phyloP scores from a whole-genome alignment of 2,329 filamentous ascomycete genomes.

The Didymella lethalis region DNA sequence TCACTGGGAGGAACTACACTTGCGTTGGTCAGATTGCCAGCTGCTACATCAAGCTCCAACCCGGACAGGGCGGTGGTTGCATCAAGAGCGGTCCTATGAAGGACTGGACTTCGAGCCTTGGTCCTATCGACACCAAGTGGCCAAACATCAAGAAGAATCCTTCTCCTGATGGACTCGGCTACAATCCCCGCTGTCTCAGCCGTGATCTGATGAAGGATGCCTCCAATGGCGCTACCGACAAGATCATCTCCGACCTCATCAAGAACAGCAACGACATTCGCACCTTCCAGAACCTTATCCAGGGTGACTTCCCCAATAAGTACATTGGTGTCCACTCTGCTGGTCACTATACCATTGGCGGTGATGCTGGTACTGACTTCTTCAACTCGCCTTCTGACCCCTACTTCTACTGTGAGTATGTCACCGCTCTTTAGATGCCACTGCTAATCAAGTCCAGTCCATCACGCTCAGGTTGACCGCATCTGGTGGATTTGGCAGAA shows the following conservation, averaged over 20 bases:
- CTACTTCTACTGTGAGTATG: slow-evolving; percentile 49
- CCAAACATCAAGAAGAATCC: slow-evolving; percentile 44
- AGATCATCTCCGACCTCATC: slow-evolving; percentile 36
- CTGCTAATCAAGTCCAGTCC: slow-evolving; percentile 30
- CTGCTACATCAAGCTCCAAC: slow-evolving; percentile 52
- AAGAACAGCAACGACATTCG: slow-evolving; percentile 36
- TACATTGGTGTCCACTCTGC: slow-evolving; percentile 55
- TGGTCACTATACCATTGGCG: slow-evolving; percentile 57
- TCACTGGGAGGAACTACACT: slow-evolving; percentile 36
- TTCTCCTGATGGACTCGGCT: slow-evolving; percentile 37
- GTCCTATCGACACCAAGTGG: slow-evolving; percentile 56
- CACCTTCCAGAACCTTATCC: slow-evolving; percentile 50
- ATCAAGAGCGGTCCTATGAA: slow-evolving; percentile 62
- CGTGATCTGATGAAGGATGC: slow-evolving; percentile 47
- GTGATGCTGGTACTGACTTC: slow-evolving; percentile 56
- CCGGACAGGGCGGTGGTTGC: slow-evolving; percentile 65
- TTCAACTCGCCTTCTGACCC: slow-evolving; percentile 57
- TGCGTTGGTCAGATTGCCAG: slow-evolving; percentile 36
- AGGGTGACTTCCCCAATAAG: slow-evolving; percentile 46
- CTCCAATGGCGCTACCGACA: slow-evolving; percentile 34
- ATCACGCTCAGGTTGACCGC: slow-evolving; percentile 59
- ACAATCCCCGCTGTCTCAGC: slow-evolving; percentile 51
- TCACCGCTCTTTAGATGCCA: too few relatives aligned
- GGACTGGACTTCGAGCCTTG: slow-evolving; percentile 56
- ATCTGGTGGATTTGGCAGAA: slow-evolving; percentile 62